A percentile compares a stretch with the other conserved stretches of the same genome.
Evolutionary conservation across 1,284 basidiomycete species (phyloP).

Genomic region (Exsudoporus floridanus): DNA sequence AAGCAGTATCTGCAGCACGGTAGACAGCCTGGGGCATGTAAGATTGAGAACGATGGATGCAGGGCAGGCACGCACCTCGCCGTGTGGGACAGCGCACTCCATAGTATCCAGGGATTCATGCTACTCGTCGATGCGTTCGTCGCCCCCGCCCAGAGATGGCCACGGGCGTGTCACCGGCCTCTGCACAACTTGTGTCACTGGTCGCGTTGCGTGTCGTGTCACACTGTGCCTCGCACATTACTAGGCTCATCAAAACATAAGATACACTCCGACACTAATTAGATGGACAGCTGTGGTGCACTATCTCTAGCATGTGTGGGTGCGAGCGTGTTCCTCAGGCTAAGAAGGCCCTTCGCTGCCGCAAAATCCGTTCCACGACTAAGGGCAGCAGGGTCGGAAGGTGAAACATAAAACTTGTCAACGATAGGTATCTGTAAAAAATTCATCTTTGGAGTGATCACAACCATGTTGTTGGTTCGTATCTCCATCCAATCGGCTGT

Average conservation of each 20-base stretch:
- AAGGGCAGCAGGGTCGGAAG: constrained; percentile 67
- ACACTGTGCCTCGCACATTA: constrained; percentile 3
- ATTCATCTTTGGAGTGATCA: constrained; percentile 93
- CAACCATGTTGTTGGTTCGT: constrained; percentile 89
- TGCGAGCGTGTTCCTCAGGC: constrained; percentile 42
- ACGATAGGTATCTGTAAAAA: constrained; percentile 91
- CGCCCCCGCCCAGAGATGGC: constrained; percentile 1
- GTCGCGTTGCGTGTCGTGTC: constrained; percentile 3
- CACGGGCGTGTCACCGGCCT: not conserved
- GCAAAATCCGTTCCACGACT: constrained; percentile 70
- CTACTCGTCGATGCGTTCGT: constrained; percentile 1
- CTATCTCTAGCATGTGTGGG: constrained; percentile 20
- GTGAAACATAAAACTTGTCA: constrained; percentile 86
- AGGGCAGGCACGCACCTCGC: constrained; percentile 48
- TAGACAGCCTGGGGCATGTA: constrained; percentile 55
- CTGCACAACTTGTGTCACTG: not conserved
- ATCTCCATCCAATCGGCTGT: constrained; percentile 96
- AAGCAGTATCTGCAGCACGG: constrained; percentile 76
- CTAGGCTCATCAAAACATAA: not conserved
- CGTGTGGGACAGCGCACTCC: constrained; percentile 63
- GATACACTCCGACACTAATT: not conserved
- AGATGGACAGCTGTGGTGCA: constrained; percentile 24
- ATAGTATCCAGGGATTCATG: constrained; percentile 60
- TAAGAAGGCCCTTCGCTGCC: constrained; percentile 69
- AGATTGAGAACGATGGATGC: not conserved